A percentile compares a stretch with the other conserved stretches of the same genome.
phyloP scores from a whole-genome alignment of 805 yeast genomes.

The Grigorovia jiainica region DNA sequence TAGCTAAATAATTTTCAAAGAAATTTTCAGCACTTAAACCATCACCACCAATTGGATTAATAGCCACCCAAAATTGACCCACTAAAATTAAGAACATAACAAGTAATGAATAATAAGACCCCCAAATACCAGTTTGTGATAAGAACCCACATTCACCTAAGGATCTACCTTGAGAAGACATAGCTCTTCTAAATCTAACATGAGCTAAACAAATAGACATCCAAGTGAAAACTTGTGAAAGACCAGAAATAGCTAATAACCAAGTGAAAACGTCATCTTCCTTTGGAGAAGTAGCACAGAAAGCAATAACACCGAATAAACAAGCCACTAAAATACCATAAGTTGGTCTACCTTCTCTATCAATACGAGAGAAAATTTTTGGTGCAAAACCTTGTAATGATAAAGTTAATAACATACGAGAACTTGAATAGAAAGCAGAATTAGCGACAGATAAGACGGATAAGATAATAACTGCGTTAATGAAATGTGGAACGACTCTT shows the following conservation, averaged over 20 bases:
- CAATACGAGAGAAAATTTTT: conserved; percentile 41
- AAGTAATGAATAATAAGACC: conserved; percentile 42
- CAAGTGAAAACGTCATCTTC: conserved; percentile 52
- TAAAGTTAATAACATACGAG: conserved; percentile 60
- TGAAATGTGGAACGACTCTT: conserved; percentile 57
- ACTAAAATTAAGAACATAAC: conserved; percentile 42
- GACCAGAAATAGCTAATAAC: conserved; percentile 53
- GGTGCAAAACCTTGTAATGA: conserved; percentile 72
- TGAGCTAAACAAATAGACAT: conserved; percentile 46
- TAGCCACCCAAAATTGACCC: conserved; percentile 60
- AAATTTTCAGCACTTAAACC: conserved; percentile 34
- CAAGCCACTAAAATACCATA: conserved; percentile 44
- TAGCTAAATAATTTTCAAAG: conserved; percentile 39
- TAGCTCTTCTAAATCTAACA: conserved; percentile 49
- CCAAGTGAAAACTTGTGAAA: conserved; percentile 59
- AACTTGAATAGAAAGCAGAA: conserved; percentile 62
- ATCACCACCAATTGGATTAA: conserved; percentile 40
- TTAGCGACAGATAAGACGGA: conserved; percentile 72
- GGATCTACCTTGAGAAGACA: conserved; percentile 44
- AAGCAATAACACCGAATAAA: conserved; percentile 50
- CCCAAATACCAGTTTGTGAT: conserved; percentile 43
- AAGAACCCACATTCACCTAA: conserved; percentile 42
- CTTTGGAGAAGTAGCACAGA: conserved; percentile 54
- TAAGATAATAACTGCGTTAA: conserved; percentile 62
- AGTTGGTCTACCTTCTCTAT: conserved; percentile 54